Evolutionary conservation across 2,329 filamentous ascomycete species (phyloP).

Genomic region (Colletotrichum caudatum): DNA sequence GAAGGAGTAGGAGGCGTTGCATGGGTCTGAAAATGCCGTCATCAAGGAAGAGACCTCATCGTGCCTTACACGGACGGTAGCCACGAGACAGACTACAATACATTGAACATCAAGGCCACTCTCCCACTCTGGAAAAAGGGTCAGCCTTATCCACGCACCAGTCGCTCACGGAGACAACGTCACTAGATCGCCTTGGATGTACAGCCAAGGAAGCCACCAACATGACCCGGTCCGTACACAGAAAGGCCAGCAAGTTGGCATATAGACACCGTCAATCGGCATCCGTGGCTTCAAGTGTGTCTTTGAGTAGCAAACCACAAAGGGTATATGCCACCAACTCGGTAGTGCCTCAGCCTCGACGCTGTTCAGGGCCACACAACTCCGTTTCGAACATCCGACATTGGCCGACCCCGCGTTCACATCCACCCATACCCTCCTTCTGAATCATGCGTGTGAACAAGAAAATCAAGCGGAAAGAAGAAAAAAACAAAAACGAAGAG

Average conservation of each 20-base stretch:
- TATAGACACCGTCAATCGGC: neutral
- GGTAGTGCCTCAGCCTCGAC: neutral
- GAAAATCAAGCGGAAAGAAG: too few species aligned
- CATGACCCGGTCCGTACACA: too few species aligned
- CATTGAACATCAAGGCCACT: too few species aligned
- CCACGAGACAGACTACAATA: too few species aligned
- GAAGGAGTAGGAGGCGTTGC: neutral
- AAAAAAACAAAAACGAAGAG: too few species aligned
- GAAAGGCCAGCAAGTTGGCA: neutral
- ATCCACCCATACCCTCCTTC: neutral
- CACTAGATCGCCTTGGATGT: too few species aligned
- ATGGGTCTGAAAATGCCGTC: neutral
- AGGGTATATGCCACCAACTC: neutral
- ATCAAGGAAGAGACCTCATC: neutral
- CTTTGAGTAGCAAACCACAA: neutral
- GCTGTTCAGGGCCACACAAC: neutral
- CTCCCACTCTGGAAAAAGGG: neutral
- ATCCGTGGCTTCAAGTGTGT: neutral
- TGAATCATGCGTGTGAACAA: neutral
- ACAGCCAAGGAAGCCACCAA: too few species aligned
- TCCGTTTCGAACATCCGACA: neutral
- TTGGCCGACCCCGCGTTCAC: neutral
- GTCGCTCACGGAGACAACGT: too few species aligned
- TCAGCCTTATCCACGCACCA: too few species aligned
- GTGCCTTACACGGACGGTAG: neutral